phyloP scores from a whole-genome alignment of 169 alveolate genomes.

The Cryptosporidium meleagridis region DNA sequence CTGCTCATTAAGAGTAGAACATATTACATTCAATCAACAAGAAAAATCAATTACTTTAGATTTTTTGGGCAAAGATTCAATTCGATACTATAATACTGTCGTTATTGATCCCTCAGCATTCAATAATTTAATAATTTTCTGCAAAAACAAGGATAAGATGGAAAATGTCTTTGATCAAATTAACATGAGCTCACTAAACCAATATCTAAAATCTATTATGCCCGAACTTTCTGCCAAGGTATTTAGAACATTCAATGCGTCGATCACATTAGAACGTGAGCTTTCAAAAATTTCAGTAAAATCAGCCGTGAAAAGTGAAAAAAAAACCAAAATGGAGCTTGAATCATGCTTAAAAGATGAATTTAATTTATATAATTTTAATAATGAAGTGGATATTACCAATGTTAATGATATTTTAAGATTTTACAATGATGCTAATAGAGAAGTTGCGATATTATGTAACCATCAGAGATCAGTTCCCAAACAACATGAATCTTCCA shows the following conservation, averaged over 20 bases:
- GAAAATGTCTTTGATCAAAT: conserved; percentile 94
- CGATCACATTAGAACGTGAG: conserved; percentile 94
- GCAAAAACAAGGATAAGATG: conserved; percentile 88
- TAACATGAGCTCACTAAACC: conserved; percentile 87
- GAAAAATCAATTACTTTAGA: conserved; percentile 87
- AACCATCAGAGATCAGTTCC: conserved; percentile 95
- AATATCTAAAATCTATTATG: conserved; percentile 96
- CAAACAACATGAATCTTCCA: conserved; percentile 93
- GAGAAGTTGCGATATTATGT: conserved; percentile 98
- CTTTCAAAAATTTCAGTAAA: conserved; percentile 82
- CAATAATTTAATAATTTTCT: conserved; percentile 84
- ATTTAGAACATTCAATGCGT: conserved; percentile 99
- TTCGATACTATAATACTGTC: conserved; percentile 95
- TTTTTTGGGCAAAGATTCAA: conserved; percentile 97
- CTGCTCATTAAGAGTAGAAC: conserved; percentile 97
- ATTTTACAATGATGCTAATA: conserved; percentile 96
- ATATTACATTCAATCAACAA: conserved; percentile 86
- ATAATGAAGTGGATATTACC: conserved; percentile 79
- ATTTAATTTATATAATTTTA: not conserved
- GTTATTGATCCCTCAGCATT: conserved; percentile 87
- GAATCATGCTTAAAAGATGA: conserved; percentile 7
- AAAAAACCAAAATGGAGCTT: not conserved
- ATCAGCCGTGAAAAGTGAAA: conserved; percentile 11
- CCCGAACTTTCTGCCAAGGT: conserved; percentile 98
- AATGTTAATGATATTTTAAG: conserved; percentile 89